These are phyloP conservation scores for Xylaria sp. DNA, from an alignment of 2,329 filamentous ascomycete species.

Conservation along the genomic window DNA sequence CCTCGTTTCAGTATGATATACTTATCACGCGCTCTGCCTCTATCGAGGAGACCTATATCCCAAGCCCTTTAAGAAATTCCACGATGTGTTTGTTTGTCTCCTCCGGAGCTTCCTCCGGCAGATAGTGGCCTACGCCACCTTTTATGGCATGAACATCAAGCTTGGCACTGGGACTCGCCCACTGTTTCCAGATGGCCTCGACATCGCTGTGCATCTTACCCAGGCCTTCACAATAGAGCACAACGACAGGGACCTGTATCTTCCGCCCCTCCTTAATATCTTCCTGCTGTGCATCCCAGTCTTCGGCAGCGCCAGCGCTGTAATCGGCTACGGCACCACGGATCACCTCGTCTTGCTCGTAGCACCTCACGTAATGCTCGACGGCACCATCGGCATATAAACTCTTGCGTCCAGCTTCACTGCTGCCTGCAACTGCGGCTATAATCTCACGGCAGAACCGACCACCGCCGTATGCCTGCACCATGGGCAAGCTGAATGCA, in stretches of 20 bases:
- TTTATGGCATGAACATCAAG: conserved; percentile 20
- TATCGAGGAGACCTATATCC: conserved; percentile 26
- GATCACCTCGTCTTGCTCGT: conserved; percentile 34
- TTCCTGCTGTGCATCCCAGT: conserved; percentile 35
- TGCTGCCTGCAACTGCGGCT: conserved; percentile 13
- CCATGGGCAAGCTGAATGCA: conserved; percentile 27
- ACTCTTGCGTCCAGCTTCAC: conserved; percentile 15
- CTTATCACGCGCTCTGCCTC: neutral
- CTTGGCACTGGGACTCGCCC: conserved; percentile 17
- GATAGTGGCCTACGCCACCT: conserved; percentile 31
- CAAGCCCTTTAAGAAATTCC: conserved; percentile 33
- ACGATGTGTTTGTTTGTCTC: conserved; percentile 33
- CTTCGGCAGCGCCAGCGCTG: conserved; percentile 35
- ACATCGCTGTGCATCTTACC: conserved; percentile 26
- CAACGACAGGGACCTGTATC: conserved; percentile 24
- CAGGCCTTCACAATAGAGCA: conserved; percentile 31
- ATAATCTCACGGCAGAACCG: conserved; percentile 33
- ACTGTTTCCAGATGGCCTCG: conserved; percentile 31
- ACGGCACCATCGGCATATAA: conserved; percentile 30
- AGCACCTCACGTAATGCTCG: conserved; percentile 33
- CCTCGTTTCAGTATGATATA: neutral
- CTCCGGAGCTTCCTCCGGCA: conserved; percentile 37
- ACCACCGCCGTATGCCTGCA: conserved; percentile 31
- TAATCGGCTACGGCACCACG: conserved; percentile 34
- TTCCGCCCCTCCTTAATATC: conserved; percentile 25